Conservation (phyloP, 2,329 filamentous ascomycete species). For the Aspergillus amoenus region DNA sequence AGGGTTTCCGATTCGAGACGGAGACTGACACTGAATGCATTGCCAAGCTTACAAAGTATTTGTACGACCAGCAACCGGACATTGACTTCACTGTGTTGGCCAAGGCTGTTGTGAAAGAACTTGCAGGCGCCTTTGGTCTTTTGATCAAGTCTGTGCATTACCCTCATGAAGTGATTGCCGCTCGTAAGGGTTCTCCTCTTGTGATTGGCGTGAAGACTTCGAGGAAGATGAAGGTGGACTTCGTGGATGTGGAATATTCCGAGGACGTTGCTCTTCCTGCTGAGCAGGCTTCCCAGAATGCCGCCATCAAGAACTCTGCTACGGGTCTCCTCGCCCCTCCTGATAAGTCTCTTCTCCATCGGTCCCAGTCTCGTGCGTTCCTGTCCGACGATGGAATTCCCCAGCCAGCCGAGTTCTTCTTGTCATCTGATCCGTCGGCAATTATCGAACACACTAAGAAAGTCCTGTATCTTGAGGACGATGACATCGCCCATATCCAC, state of each 20-base stretch:
- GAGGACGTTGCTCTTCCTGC: conserved; percentile 87
- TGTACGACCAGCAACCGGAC: conserved; percentile 89
- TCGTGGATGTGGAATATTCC: conserved; percentile 96
- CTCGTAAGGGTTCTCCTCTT: conserved; percentile 95
- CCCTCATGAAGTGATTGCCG: conserved; percentile 95
- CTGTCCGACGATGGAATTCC: conserved; percentile 97
- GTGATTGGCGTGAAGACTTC: conserved; percentile 96
- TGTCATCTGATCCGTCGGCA: conserved; percentile 96
- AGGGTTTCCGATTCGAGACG: conserved; percentile 98
- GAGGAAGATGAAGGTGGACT: conserved; percentile 99
- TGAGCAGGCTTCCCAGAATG: conserved; percentile 93
- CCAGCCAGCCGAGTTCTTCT: conserved; percentile 98
- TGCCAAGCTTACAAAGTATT: conserved; percentile 97
- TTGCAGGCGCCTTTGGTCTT: conserved; percentile 95
- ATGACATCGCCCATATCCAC: conserved; percentile 99
- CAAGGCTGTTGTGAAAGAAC: conserved; percentile 97
- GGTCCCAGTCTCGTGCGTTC: conserved; percentile 97
- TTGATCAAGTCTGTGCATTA: conserved; percentile 98
- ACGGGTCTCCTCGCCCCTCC: conserved; percentile 76
- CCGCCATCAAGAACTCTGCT: conserved; percentile 87
- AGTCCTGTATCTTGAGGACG: conserved; percentile 98
- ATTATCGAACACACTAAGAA: conserved; percentile 99
- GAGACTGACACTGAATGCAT: conserved; percentile 99
- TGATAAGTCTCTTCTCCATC: conserved; percentile 97
- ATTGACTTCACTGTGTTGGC: conserved; percentile 95